These are phyloP conservation scores for Trichoderma harzianum DNA, from an alignment of 2,329 filamentous ascomycete genomes.

Conservation along the genomic window DNA sequence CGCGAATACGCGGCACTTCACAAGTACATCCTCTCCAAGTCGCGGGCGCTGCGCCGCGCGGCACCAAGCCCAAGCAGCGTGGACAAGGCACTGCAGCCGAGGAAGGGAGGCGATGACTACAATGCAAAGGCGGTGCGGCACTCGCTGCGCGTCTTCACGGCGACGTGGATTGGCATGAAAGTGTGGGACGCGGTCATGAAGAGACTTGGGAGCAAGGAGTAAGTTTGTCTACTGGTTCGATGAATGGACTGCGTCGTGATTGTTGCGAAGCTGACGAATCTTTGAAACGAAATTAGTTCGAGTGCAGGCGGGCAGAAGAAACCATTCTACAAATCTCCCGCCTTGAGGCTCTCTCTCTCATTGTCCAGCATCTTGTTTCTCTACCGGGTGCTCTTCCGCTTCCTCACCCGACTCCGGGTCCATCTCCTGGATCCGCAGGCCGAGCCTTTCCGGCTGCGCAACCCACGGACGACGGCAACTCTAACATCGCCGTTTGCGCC, in stretches of 20 bases:
- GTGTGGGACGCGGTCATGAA: conserved; percentile 53
- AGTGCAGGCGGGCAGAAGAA: conserved; percentile 40
- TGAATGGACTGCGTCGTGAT: background rate
- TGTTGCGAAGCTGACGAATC: background rate
- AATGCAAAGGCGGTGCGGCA: conserved; percentile 68
- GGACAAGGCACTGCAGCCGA: conserved; percentile 38
- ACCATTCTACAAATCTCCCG: conserved; percentile 61
- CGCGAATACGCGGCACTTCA: conserved; percentile 84
- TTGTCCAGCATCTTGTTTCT: conserved; percentile 82
- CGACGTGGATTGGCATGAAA: conserved; percentile 61
- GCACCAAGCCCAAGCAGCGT: conserved; percentile 56
- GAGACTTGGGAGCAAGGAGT: conserved; percentile 47
- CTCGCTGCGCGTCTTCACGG: conserved; percentile 66
- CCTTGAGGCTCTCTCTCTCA: conserved; percentile 75
- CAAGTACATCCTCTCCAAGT: conserved; percentile 74
- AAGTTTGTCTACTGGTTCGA: conserved; percentile 33
- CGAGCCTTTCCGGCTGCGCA: conserved; percentile 74
- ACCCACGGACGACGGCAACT: conserved; percentile 69
- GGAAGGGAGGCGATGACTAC: conserved; percentile 55
- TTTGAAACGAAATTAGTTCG: conserved; percentile 19
- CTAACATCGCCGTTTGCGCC: conserved; percentile 83
- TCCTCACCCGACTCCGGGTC: conserved; percentile 74
- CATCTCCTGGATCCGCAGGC: conserved; percentile 80
- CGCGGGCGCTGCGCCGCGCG: conserved; percentile 53
- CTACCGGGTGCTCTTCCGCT: conserved; percentile 85